These are phyloP conservation scores for Leucosporidium creatinivorum DNA, from an alignment of 768 basidiomycete species.

Conservation along the genomic window DNA sequence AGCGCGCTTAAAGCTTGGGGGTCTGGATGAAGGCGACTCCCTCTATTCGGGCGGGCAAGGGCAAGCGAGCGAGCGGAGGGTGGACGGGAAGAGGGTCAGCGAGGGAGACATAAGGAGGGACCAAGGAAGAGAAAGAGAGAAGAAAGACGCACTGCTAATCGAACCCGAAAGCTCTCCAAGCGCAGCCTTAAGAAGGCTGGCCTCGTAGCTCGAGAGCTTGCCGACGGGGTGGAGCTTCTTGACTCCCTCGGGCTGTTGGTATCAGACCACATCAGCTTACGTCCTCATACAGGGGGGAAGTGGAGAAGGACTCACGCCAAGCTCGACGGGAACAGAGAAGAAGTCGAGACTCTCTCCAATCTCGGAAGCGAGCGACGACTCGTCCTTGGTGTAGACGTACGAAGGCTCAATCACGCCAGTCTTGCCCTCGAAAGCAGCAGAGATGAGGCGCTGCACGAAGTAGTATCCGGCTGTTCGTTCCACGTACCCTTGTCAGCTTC, in stretches of 20 bases:
- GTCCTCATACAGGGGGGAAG: not conserved
- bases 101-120: too few species aligned
- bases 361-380: slow-evolving; percentile 66
- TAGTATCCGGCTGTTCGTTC: slow-evolving; percentile 60
- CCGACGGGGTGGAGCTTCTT: slow-evolving; percentile 77
- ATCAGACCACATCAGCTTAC: not conserved
- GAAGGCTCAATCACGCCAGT: slow-evolving; percentile 69
- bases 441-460: slow-evolving; percentile 74
- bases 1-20: slow-evolving; percentile 25
- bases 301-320: slow-evolving; percentile 56
- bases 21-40: slow-evolving; percentile 30
- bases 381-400: slow-evolving; percentile 68
- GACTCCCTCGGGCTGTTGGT: slow-evolving; percentile 62
- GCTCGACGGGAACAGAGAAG: slow-evolving; percentile 82
- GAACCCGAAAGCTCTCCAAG: slow-evolving; percentile 68
- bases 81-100: not conserved
- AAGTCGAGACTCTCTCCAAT: slow-evolving; percentile 69
- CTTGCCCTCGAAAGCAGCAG: slow-evolving; percentile 79
- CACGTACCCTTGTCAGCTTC: not conserved
- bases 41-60: slow-evolving; percentile 15
- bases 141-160: slow-evolving; percentile 49
- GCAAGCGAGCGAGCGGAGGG: too few species aligned
- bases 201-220: slow-evolving; percentile 61
- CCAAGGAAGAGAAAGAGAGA: not conserved
- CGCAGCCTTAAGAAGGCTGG: slow-evolving; percentile 67